Percentiles rank a stretch among this genome's conserved stretches.
Evolutionary conservation across 345 rosid species (phyloP).

Genomic region (Trapa incisa): DNA sequence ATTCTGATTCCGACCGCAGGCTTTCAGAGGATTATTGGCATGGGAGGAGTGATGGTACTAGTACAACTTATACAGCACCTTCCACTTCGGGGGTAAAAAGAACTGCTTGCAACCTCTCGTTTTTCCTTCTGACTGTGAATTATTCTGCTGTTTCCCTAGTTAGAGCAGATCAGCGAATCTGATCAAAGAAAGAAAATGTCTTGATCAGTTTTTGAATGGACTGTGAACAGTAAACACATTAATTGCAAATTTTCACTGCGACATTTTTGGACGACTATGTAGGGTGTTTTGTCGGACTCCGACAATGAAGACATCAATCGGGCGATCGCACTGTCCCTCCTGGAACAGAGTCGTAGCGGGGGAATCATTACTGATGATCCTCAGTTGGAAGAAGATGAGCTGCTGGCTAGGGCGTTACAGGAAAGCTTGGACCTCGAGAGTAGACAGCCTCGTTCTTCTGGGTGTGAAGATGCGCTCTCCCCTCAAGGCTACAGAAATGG

Average conservation of each 20-base stretch:
- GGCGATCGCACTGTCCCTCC: constrained; percentile 70
- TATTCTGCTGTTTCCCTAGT: not conserved
- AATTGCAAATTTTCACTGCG: constrained; percentile 5
- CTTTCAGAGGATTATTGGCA: constrained; percentile 36
- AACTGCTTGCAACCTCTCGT: constrained; percentile 1
- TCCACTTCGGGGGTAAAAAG: constrained; percentile 57
- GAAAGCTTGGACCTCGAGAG: constrained; percentile 67
- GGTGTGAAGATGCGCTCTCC: constrained; percentile 3
- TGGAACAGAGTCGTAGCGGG: constrained; percentile 43
- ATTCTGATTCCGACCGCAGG: constrained; percentile 31
- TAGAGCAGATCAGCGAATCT: not conserved
- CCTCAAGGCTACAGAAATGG: constrained; percentile 4
- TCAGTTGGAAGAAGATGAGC: constrained; percentile 77
- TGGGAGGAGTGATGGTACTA: constrained; percentile 31
- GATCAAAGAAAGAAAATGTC: not conserved
- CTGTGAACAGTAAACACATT: not conserved
- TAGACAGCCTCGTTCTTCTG: constrained; percentile 10
- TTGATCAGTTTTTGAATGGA: not conserved
- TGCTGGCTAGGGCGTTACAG: constrained; percentile 79
- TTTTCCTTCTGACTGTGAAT: not conserved
- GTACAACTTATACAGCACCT: constrained; percentile 31
- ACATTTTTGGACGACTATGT: constrained; percentile 9
- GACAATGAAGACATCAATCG: constrained; percentile 64
- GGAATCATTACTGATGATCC: constrained; percentile 22
- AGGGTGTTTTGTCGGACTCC: constrained; percentile 42